Evolutionary conservation across 352 stramenopile species (phyloP), one percentile per base, ranked within the genome.

Genomic region (Pythium monospermum): DNA sequence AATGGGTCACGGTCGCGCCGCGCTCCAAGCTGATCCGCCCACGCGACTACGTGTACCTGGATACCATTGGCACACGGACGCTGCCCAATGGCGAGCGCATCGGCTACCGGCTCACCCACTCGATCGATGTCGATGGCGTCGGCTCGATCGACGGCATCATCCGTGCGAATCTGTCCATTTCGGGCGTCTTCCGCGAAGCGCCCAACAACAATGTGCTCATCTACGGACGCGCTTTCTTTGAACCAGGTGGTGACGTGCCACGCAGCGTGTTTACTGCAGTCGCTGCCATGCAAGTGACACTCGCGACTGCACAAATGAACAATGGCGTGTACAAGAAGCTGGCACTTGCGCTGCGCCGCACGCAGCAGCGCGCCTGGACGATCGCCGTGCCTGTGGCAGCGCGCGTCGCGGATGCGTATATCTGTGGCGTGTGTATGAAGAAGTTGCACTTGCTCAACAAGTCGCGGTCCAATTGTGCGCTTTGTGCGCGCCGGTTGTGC

Each of bases 101-200:
- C 10, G 71, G 71, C 19, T 85, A 72, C 38, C 69, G 73, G 45
- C 30, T 85, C 36, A 42, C 74, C 30, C 73, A 81, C 49, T 83
- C 75, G 13, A 59, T 86, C 18, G 33, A 51, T 18, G 45, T 59
- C 35, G 37, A 49, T 16, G 42, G 52, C 28, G 41, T 41, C 13
- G 33, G 8, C 4, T 19, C 44, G 8, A 15, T 52, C 12, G 37
- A 38, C 3, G 39, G 45, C n/a, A 40, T 57, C 16, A 11, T 79
- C n/a, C 68, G 70, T 13, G 62, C 42, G 10, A 77, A 70, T 39
- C 38, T 80, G 35, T 82, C 73, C 0, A 49, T 76, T 6, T 64
- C 48, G 15, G 53, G 36, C 12, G 45, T 85, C 28, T 80, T 66
- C 49, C 68, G 71, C 3, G 59, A 74, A 33, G 60, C 62, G 18